A percentile compares a stretch with the other conserved stretches of the same genome.
Evolutionary conservation across 441 rosid species (phyloP).

Genomic region (Aquilaria agallochum): DNA sequence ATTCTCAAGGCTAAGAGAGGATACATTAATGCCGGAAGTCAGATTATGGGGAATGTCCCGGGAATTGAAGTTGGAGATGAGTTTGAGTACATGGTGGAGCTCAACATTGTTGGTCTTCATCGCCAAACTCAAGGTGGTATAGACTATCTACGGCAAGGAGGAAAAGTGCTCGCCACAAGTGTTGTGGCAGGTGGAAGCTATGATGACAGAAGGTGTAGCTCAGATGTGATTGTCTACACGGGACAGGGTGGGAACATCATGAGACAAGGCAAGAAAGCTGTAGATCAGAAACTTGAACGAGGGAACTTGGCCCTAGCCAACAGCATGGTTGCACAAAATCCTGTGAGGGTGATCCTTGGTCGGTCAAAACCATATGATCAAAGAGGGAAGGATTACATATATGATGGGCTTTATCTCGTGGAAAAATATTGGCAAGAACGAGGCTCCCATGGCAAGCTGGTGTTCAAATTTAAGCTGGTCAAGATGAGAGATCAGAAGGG

Average conservation of each 20-base stretch:
- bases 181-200: slow-evolving; percentile 87
- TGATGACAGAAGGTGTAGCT: slow-evolving; percentile 61
- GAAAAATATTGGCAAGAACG: slow-evolving; percentile 56
- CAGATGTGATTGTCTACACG: slow-evolving; percentile 72
- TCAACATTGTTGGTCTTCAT: slow-evolving; percentile 76
- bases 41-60: slow-evolving; percentile 68
- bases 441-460: slow-evolving; percentile 73
- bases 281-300: slow-evolving; percentile 77
- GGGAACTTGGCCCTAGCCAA: slow-evolving; percentile 80
- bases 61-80: slow-evolving; percentile 94
- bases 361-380: slow-evolving; percentile 36
- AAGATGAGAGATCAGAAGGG: not conserved
- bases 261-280: slow-evolving; percentile 49
- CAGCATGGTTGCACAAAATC: slow-evolving; percentile 47
- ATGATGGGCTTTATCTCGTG: slow-evolving; percentile 80
- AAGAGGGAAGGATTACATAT: slow-evolving; percentile 46
- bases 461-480: slow-evolving; percentile 61
- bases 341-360: slow-evolving; percentile 76
- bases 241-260: slow-evolving; percentile 82
- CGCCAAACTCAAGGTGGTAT: slow-evolving; percentile 73
- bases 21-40: slow-evolving; percentile 34
- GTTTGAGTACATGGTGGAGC: slow-evolving; percentile 79
- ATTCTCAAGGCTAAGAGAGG: slow-evolving; percentile 51
- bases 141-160: slow-evolving; percentile 52
- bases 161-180: slow-evolving; percentile 47